Conservation (phyloP, 1,284 basidiomycete genomes). For the Chalciporus sp. region DNA sequence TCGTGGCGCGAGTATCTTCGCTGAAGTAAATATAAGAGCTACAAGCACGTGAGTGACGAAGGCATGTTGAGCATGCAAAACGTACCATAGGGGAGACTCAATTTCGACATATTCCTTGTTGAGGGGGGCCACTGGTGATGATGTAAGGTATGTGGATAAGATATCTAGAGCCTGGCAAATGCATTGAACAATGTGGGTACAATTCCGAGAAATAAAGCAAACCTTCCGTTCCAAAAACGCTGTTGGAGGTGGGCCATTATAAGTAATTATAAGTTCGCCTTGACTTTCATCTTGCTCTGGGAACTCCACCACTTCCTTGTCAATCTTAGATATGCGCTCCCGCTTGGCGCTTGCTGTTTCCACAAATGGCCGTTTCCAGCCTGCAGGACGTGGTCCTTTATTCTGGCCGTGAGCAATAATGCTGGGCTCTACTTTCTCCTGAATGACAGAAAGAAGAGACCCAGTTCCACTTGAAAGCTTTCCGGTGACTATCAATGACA, state of each 20-base stretch:
- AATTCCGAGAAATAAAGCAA: slow-evolving; percentile 18
- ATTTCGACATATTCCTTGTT: slow-evolving; percentile 95
- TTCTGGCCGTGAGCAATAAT: slow-evolving; percentile 77
- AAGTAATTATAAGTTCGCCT: slow-evolving; percentile 84
- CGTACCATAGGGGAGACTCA: slow-evolving; percentile 81
- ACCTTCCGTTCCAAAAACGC: slow-evolving; percentile 81
- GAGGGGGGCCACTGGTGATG: slow-evolving; percentile 86
- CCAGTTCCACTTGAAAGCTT: slow-evolving; percentile 73
- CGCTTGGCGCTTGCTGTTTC: slow-evolving; percentile 81
- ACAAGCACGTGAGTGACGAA: slow-evolving; percentile 22
- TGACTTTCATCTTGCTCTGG: slow-evolving; percentile 98
- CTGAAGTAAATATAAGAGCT: slow-evolving; percentile 87
- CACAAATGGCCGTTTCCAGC: slow-evolving; percentile 94
- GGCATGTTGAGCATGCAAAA: slow-evolving; percentile 1
- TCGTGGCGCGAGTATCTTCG: slow-evolving; percentile 76
- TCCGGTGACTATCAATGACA: slow-evolving; percentile 82
- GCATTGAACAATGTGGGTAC: slow-evolving; percentile 1
- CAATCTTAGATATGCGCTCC: slow-evolving; percentile 54
- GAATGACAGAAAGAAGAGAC: slow-evolving; percentile 75
- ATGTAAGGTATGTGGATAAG: slow-evolving; percentile 87
- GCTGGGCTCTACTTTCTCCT: slow-evolving; percentile 80
- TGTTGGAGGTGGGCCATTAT: slow-evolving; percentile 77
- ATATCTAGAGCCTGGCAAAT: slow-evolving; percentile 75
- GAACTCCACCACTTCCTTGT: slow-evolving; percentile 81
- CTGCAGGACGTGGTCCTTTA: slow-evolving; percentile 64